Percentiles rank a stretch among this genome's conserved stretches.
phyloP scores from a whole-genome alignment of 805 yeast genomes.

The Saturnispora diversa region DNA sequence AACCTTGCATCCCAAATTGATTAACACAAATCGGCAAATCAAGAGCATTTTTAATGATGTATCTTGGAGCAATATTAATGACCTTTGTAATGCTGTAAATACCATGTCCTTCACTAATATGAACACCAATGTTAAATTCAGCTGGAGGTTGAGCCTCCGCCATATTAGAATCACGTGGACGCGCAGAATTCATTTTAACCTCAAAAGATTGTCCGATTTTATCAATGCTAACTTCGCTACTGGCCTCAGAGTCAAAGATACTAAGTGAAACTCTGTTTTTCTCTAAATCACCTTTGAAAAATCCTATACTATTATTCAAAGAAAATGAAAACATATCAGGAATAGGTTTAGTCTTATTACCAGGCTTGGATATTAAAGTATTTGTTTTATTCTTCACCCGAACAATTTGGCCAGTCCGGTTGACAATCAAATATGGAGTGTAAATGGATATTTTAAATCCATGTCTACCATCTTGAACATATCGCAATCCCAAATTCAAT shows the following conservation, averaged over 20 bases:
- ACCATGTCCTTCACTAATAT: constrained; percentile 77
- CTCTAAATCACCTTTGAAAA: constrained; percentile 31
- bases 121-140: constrained; percentile 71
- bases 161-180: constrained; percentile 29
- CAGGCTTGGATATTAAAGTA: constrained; percentile 34
- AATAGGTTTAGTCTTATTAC: constrained; percentile 27
- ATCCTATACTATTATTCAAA: constrained; percentile 32
- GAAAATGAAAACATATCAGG: constrained; percentile 85
- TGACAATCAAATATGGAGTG: constrained; percentile 78
- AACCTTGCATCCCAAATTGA: constrained; percentile 58
- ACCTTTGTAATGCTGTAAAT: constrained; percentile 70
- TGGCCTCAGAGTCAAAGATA: constrained; percentile 63
- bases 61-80: constrained; percentile 76
- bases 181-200: constrained; percentile 37
- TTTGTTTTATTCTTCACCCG: constrained; percentile 50
- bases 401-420: constrained; percentile 66
- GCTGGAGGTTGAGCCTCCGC: background rate
- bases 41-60: constrained; percentile 57
- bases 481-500: constrained; percentile 56
- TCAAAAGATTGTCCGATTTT: constrained; percentile 80
- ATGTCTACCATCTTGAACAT: constrained; percentile 43
- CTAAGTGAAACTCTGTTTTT: constrained; percentile 59
- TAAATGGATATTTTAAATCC: constrained; percentile 64
- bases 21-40: constrained; percentile 49
- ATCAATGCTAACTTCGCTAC: constrained; percentile 73